Conservation (phyloP, 1,284 basidiomycete genomes). For the Cutaneotrichosporon cutaneum region DNA sequence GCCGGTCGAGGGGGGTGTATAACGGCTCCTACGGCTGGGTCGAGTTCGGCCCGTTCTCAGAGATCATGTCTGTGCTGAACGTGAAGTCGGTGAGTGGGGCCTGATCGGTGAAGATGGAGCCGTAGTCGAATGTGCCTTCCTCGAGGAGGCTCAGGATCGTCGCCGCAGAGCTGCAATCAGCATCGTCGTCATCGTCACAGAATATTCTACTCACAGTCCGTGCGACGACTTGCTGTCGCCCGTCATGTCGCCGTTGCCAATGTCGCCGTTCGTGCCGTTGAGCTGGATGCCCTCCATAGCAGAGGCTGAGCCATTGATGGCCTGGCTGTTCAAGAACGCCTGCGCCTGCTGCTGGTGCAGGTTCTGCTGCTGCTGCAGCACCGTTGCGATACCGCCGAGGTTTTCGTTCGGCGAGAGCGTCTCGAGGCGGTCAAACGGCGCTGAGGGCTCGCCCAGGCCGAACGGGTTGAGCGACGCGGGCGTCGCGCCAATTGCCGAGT, state of each 20-base stretch:
- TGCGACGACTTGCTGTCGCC: conserved; percentile 2
- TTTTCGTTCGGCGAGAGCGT: conserved; percentile 36
- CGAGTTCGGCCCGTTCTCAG: background rate
- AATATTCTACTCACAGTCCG: conserved; percentile 11
- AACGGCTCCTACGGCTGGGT: background rate
- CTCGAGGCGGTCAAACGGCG: conserved; percentile 38
- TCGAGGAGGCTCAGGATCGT: conserved; percentile 51
- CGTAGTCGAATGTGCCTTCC: conserved; percentile 52
- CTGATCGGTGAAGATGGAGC: conserved; percentile 51
- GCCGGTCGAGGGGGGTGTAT: too few relatives aligned
- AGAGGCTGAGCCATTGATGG: background rate
- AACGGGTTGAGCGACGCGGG: conserved; percentile 5
- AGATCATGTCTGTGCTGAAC: conserved; percentile 14
- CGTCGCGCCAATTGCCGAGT: background rate
- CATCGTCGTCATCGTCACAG: background rate
- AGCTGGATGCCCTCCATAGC: conserved; percentile 24
- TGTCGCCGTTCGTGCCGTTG: conserved; percentile 8
- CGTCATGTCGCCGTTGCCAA: conserved; percentile 1
- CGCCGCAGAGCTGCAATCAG: conserved; percentile 40
- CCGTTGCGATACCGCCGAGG: conserved; percentile 15
- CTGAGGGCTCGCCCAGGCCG: conserved; percentile 34
- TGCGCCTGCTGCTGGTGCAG: conserved; percentile 2
- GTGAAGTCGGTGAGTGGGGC: conserved; percentile 33
- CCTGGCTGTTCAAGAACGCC: background rate
- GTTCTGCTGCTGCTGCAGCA: conserved; percentile 20